phyloP scores from a whole-genome alignment of 2,329 filamentous ascomycete genomes.

The Epichloe coenophiala region DNA sequence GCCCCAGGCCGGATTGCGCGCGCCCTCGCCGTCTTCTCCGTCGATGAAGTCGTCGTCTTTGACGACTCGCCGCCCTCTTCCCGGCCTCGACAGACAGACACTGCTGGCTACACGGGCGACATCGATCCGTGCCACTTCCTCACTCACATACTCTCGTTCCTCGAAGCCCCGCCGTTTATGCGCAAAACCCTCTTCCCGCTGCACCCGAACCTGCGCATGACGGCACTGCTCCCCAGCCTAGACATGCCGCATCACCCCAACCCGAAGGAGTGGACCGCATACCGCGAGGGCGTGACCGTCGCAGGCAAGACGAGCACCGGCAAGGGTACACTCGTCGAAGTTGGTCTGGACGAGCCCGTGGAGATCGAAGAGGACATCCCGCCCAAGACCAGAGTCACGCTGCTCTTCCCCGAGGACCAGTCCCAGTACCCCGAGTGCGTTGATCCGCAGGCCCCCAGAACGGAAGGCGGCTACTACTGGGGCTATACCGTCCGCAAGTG shows the following conservation, averaged over 20 bases:
- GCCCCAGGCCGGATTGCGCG: slow-evolving; percentile 66
- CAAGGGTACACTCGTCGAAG: slow-evolving; percentile 41
- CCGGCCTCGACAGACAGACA: slow-evolving; percentile 34
- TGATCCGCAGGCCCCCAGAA: slow-evolving; percentile 53
- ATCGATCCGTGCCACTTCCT: slow-evolving; percentile 70
- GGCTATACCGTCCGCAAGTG: slow-evolving; percentile 61
- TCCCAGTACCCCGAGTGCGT: slow-evolving; percentile 42
- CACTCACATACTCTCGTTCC: slow-evolving; percentile 63
- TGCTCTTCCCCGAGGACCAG: slow-evolving; percentile 41
- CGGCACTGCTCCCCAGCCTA: slow-evolving; percentile 60
- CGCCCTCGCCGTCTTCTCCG: slow-evolving; percentile 66
- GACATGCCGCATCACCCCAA: slow-evolving; percentile 79
- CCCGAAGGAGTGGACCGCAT: slow-evolving; percentile 63
- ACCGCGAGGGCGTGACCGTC: slow-evolving; percentile 63
- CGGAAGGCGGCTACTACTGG: slow-evolving; percentile 75
- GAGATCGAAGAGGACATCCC: slow-evolving; percentile 49
- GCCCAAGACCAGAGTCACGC: slow-evolving; percentile 57
- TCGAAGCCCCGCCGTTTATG: slow-evolving; percentile 76
- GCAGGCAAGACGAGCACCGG: slow-evolving; percentile 27
- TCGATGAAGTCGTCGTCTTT: slow-evolving; percentile 76
- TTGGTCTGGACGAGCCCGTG: slow-evolving; percentile 41
- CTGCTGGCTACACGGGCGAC: slow-evolving; percentile 50
- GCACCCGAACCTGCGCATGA: slow-evolving; percentile 63
- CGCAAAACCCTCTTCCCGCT: slow-evolving; percentile 62
- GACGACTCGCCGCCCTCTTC: slow-evolving; percentile 47